A percentile compares a stretch with the other conserved stretches of the same genome.
phyloP scores from a whole-genome alignment of 2,329 filamentous ascomycete genomes.

The Aspergillus candidus region DNA sequence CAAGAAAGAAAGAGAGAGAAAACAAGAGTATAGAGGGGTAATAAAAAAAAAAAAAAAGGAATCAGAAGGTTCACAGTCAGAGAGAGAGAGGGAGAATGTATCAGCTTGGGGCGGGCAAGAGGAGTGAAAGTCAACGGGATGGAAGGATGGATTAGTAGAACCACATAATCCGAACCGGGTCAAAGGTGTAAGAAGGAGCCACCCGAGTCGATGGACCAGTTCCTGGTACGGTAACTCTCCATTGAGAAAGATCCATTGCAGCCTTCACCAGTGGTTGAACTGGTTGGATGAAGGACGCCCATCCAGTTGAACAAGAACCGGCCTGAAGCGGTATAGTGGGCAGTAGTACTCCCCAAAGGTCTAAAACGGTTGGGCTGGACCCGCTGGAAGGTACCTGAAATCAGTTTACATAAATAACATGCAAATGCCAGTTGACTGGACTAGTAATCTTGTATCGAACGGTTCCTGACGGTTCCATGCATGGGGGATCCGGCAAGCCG shows the following conservation, averaged over 20 bases:
- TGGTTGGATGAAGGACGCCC: constrained; percentile 14
- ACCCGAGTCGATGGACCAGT: background rate
- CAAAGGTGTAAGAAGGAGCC: background rate
- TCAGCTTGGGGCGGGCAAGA: constrained; percentile 4
- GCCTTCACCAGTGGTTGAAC: constrained; percentile 22
- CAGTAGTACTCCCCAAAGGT: constrained; percentile 26
- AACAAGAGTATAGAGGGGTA: constrained; percentile 15
- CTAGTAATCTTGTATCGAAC: background rate
- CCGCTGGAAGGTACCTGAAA: constrained; percentile 2
- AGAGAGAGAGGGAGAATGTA: constrained; percentile 1
- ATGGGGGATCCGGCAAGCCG: background rate
- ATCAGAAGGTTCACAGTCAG: constrained; percentile 2
- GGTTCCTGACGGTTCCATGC: constrained; percentile 13
- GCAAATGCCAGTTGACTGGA: too few relatives aligned
- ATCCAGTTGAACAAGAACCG: constrained; percentile 24
- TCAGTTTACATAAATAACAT: background rate
- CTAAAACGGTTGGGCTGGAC: constrained; percentile 33
- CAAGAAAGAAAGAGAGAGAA: constrained; percentile 27
- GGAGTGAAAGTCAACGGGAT: constrained; percentile 7
- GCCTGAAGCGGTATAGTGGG: constrained; percentile 31
- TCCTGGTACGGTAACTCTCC: background rate
- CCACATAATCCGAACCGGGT: background rate
- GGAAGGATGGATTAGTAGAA: constrained; percentile 12
- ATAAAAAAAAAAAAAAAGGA: constrained; percentile 16
- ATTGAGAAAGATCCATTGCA: constrained; percentile 5